phyloP scores from a whole-genome alignment of 495 filamentous ascomycete genomes.

The Penicillium maclennaniae region DNA sequence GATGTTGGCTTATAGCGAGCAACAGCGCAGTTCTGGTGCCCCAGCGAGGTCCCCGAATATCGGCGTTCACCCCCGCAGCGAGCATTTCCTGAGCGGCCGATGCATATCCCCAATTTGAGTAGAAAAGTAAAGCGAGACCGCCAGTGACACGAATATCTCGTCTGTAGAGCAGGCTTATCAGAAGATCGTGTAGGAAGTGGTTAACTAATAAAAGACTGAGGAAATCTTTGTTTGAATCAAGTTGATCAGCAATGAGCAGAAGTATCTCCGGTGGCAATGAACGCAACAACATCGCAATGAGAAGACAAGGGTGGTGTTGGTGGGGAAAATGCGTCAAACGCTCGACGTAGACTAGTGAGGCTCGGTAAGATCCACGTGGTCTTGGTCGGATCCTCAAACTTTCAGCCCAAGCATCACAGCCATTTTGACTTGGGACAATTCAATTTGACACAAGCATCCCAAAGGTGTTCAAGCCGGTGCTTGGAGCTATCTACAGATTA shows the following conservation, averaged over 20 bases:
- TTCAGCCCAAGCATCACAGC: too few relatives aligned
- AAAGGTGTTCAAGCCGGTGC: too few relatives aligned
- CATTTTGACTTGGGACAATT: too few relatives aligned
- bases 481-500: too few relatives aligned
- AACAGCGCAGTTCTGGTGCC: background rate
- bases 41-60: background rate
- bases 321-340: background rate
- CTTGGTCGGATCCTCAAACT: background rate
- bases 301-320: background rate
- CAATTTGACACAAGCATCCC: too few relatives aligned
- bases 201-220: background rate
- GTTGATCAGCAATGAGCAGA: background rate
- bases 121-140: background rate
- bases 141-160: background rate
- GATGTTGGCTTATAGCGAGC: background rate
- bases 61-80: background rate
- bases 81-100: background rate
- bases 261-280: background rate
- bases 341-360: background rate
- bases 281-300: background rate
- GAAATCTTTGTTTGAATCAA: background rate
- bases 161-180: background rate
- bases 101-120: background rate
- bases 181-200: background rate
- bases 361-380: background rate